Base-by-base conservation (phyloP, 495 filamentous ascomycete species). In the Penicillium turbatum region DNA sequence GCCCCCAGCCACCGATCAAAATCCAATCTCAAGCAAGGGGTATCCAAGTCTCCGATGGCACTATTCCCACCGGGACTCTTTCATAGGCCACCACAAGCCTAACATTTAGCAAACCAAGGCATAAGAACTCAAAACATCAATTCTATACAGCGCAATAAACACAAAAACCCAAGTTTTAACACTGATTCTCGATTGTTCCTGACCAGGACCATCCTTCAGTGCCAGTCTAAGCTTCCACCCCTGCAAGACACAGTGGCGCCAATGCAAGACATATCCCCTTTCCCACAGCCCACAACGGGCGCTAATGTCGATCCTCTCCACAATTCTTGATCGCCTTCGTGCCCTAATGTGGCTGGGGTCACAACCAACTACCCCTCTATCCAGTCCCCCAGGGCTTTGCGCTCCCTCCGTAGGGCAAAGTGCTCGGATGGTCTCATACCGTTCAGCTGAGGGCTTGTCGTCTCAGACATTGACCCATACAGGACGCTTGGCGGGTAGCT, bases 11-110 rank as follows among this genome's bases (percentile, higher is more conserved):
- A 41, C 26, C 11, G 40, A 38, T 46, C 31, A 26, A 56, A 30
- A 47, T 59, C 51, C 55, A 41, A 47, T 54, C 39, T 29, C 47
- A 64, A 30, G 66, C 63, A 69, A 69, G 66, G 66, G 61, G 29
- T 57, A 49, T 4, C 11, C 15, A 34, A 15, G 52, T 16, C n/a
- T 30, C 30, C 10, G 47, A 53, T 61, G 44, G 31, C 43, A 52
- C 51, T 56, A 50, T 32, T 53, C 24, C 31, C 29, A 15, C 10
- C 32, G 3, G 27, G 17, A 31, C 7, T 31, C 6, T 7, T 11
- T 5, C 30, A 31, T 31, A 3, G 30, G 10, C 7, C 10, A 31
- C 7, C 26, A 31, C 48, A 48, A 54, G 5, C 31, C 49, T 47
- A 50, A 24, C 11, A 48, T 46, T 52, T 21, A 21, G 37, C 12